phyloP scores from a whole-genome alignment of 352 stramenopile species.

The Phytophthora cactorum region DNA sequence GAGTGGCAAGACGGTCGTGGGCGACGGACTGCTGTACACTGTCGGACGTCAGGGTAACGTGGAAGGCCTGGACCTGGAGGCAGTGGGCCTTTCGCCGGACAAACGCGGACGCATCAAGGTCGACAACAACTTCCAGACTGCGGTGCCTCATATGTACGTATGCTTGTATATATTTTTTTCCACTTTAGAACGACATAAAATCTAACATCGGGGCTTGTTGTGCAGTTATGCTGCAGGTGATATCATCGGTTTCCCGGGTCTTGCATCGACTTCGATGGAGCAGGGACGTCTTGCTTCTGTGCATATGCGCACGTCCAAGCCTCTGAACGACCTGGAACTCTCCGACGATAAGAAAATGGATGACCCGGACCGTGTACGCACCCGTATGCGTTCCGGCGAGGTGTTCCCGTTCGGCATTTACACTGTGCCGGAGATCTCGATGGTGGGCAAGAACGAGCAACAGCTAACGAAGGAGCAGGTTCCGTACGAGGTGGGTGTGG shows the following conservation, averaged over 20 bases:
- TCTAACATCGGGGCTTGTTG: slow-evolving; percentile 9
- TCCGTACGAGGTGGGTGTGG: slow-evolving; percentile 80
- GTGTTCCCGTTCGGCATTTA: slow-evolving; percentile 90
- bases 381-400: slow-evolving; percentile 87
- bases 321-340: slow-evolving; percentile 64
- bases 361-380: slow-evolving; percentile 73
- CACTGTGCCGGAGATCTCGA: slow-evolving; percentile 89
- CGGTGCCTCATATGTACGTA: slow-evolving; percentile 85
- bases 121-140: slow-evolving; percentile 90
- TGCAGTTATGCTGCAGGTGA: slow-evolving; percentile 89
- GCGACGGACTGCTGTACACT: slow-evolving; percentile 88
- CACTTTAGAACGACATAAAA: neutral
- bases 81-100: slow-evolving; percentile 79
- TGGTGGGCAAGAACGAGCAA: slow-evolving; percentile 91
- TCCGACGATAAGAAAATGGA: slow-evolving; percentile 54
- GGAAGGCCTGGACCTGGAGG: slow-evolving; percentile 81
- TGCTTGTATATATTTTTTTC: neutral
- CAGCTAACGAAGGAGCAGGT: slow-evolving; percentile 80
- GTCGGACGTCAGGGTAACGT: slow-evolving; percentile 88
- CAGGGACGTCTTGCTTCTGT: slow-evolving; percentile 87
- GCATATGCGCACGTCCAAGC: slow-evolving; percentile 84
- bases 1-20: slow-evolving; percentile 87
- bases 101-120: slow-evolving; percentile 88
- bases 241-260: slow-evolving; percentile 89
- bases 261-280: slow-evolving; percentile 93